Evolutionary conservation across 2,329 filamentous ascomycete genomes (phyloP).

Genomic region (Phialophora macrospora): DNA sequence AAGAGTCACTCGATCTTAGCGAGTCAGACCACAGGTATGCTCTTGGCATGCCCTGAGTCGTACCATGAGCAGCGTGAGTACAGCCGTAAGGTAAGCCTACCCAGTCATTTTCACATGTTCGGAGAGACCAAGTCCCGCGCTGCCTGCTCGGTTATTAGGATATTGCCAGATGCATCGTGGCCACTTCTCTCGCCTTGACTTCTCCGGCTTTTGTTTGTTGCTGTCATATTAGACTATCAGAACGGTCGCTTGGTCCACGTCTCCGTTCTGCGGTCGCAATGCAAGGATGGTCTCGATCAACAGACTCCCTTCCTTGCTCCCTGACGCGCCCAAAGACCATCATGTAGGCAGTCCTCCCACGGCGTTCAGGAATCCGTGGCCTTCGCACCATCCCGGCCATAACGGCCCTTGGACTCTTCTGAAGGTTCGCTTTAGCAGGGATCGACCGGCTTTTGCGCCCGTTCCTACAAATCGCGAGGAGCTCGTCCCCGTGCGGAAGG

Average conservation of each 20-base stretch:
- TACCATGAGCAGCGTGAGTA: no score
- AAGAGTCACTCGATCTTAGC: no score
- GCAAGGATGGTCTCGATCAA: slow-evolving; percentile 22
- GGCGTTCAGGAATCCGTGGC: slow-evolving; percentile 58
- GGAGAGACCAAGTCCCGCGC: no score
- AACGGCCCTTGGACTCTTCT: slow-evolving; percentile 43
- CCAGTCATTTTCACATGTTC: no score
- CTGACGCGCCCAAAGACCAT: slow-evolving; percentile 42
- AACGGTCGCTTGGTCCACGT: not conserved
- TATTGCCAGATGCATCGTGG: no score
- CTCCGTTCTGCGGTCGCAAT: not conserved
- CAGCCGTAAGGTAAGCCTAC: no score
- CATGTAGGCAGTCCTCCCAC: slow-evolving; percentile 52
- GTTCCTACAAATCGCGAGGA: slow-evolving; percentile 49
- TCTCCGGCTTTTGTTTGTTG: not conserved
- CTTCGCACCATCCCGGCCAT: slow-evolving; percentile 42
- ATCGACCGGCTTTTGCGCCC: slow-evolving; percentile 47
- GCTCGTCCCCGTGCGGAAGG: slow-evolving; percentile 48
- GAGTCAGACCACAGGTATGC: no score
- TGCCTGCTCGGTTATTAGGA: no score
- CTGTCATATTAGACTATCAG: not conserved
- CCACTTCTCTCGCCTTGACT: no score
- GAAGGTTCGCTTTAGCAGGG: slow-evolving; percentile 39
- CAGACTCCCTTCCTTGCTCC: slow-evolving; percentile 22
- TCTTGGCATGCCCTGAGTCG: no score